Conservation (phyloP, 768 basidiomycete genomes). For the Tylopilus balloui region DNA sequence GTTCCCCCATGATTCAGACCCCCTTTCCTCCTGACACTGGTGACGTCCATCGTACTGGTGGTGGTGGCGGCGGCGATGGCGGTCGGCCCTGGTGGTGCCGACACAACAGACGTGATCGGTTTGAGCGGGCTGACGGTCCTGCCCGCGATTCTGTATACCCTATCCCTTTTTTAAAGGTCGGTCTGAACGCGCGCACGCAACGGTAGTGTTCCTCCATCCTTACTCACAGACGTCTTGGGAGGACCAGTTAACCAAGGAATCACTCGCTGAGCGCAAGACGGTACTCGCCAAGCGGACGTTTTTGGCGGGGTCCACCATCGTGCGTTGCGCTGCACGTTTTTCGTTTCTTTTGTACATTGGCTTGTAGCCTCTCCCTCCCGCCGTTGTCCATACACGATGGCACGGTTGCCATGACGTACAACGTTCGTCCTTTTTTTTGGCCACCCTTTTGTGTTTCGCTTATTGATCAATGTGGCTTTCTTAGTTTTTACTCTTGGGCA, state of each 20-base stretch:
- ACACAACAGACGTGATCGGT: neutral
- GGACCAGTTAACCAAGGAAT: neutral
- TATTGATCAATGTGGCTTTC: neutral
- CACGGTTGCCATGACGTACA: neutral
- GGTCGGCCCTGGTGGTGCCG: too few species aligned
- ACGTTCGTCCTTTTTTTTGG: neutral
- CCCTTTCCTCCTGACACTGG: neutral
- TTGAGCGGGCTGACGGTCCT: neutral
- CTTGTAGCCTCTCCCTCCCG: neutral
- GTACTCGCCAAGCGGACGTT: neutral
- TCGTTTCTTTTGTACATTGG: neutral
- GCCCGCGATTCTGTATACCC: too few species aligned
- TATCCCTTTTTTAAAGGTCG: too few species aligned
- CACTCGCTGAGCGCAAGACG: neutral
- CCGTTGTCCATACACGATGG: neutral
- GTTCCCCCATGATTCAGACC: neutral
- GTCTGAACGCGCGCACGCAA: neutral
- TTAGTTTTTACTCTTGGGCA: neutral
- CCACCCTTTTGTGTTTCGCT: constrained; percentile 2
- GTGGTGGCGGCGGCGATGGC: too few species aligned
- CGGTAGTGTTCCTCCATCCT: neutral
- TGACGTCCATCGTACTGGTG: neutral
- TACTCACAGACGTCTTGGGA: neutral
- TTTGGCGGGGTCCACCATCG: neutral
- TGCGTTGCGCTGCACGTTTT: neutral